Percentiles rank a stretch among this genome's conserved stretches.
Evolutionary conservation across 352 stramenopile genomes (phyloP).

Genomic region (Phytophthora litchii): DNA sequence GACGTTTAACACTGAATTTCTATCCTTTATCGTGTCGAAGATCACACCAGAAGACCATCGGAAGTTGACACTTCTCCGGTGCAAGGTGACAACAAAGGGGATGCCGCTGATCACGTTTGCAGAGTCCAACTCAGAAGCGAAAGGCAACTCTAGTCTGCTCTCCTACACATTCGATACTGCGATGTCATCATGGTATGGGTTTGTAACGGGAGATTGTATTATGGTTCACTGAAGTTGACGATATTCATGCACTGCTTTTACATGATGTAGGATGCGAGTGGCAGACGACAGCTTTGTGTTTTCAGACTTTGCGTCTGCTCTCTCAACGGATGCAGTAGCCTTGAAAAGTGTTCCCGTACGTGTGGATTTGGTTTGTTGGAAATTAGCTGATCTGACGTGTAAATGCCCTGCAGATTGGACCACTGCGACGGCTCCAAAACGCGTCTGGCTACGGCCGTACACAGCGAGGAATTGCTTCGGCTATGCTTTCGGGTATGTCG

Average conservation of each 20-base stretch:
- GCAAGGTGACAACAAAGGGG: slow-evolving; percentile 68
- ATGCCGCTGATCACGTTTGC: slow-evolving; percentile 87
- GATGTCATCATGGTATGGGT: slow-evolving; percentile 77
- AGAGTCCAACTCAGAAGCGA: slow-evolving; percentile 57
- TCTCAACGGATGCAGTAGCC: slow-evolving; percentile 74
- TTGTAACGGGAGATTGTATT: neutral
- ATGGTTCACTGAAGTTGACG: neutral
- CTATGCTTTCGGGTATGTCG: slow-evolving; percentile 74
- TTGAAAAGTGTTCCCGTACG: slow-evolving; percentile 72
- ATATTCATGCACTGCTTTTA: neutral
- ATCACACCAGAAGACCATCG: slow-evolving; percentile 32
- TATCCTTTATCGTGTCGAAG: slow-evolving; percentile 16
- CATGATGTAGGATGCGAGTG: slow-evolving; percentile 77
- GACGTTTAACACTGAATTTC: slow-evolving; percentile 5
- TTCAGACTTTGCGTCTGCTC: slow-evolving; percentile 80
- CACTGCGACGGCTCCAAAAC: slow-evolving; percentile 82
- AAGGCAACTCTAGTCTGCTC: slow-evolving; percentile 58
- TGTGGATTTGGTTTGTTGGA: slow-evolving; percentile 6
- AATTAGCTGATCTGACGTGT: no score
- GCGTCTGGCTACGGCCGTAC: slow-evolving; percentile 76
- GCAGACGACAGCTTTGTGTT: slow-evolving; percentile 87
- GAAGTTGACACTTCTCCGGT: slow-evolving; percentile 72
- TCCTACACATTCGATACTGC: slow-evolving; percentile 80
- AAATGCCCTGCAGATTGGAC: slow-evolving; percentile 51
- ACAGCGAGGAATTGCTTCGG: slow-evolving; percentile 66